Base-by-base conservation (phyloP, 2,329 filamentous ascomycete species). In the Aspergillus bombycis region DNA sequence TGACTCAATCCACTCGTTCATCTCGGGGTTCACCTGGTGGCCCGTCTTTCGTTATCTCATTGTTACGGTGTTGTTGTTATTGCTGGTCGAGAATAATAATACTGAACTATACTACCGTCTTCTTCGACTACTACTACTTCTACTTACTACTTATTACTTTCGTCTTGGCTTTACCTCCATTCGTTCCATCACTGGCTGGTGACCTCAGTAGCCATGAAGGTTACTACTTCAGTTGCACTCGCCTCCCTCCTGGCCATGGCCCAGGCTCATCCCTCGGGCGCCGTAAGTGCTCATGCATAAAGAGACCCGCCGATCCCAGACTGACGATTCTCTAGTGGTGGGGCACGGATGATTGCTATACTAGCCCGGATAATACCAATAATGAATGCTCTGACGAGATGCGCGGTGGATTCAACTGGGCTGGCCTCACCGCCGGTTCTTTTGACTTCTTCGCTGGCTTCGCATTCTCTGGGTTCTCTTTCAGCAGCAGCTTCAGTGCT, bases 301-400 rank as follows among this genome's bases (percentile, higher is more conserved):
- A 26, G 21, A 6, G n/a, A 38, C 21, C 23, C 56, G 21, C 19
- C 36, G 26, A 32, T 23, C 45, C 38, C 28, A 61, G 52, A 58
- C 66, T 61, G 41, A 58, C 30, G 8, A 26, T 16, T 62, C 32
- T 57, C 7, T 67, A 78, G 72, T 75, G 77, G 71, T 89, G 86
- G 83, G 78, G 80, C 63, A 78, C 82, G 67, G 81, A 83, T 61
- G 72, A 78, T 55, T 77, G 83, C 64, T 96, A 88, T 84, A 82
- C 83, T 56, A 90, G 84, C 77, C 92, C 93, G 14, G 80, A 81
- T 63, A 93, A 91, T 84, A 88, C 85, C 73, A 82, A 92, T 82
- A 95, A 95, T 82, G 80, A 89, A 72, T 97, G 94, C 80, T 88
- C 85, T 63, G 76, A 85, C n/a, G 78, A 88, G 68, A 91, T 96